Conservation (phyloP, 768 basidiomycete genomes). For the Suillus subluteus region DNA sequence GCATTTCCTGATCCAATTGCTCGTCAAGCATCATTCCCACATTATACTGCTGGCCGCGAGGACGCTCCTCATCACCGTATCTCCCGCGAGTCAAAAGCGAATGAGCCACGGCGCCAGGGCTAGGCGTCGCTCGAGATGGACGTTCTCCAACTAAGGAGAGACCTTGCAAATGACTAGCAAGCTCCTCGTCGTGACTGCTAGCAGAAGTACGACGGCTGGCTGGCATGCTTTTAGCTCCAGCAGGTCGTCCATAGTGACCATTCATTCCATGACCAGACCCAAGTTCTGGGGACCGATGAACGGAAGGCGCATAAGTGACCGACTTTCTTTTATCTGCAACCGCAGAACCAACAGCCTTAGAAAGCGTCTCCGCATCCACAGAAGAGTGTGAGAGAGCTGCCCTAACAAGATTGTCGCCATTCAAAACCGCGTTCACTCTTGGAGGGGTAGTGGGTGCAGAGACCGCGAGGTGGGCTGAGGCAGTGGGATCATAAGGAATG, state of each 20-base stretch:
- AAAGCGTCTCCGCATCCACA: conserved; percentile 65
- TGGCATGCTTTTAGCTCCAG: conserved; percentile 90
- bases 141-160: conserved; percentile 70
- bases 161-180: conserved; percentile 75
- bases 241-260: conserved; percentile 64
- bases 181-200: conserved; percentile 83
- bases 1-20: conserved; percentile 92
- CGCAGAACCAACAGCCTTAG: conserved; percentile 68
- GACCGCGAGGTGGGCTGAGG: conserved; percentile 71
- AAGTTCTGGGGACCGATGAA: conserved; percentile 74
- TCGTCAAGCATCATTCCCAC: conserved; percentile 92
- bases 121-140: conserved; percentile 58
- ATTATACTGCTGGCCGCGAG: conserved; percentile 67
- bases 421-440: conserved; percentile 72
- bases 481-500: conserved; percentile 67
- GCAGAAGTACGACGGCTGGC: conserved; percentile 89
- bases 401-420: conserved; percentile 54
- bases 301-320: conserved; percentile 80
- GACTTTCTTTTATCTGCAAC: conserved; percentile 83
- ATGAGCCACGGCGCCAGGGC: conserved; percentile 52
- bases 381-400: conserved; percentile 50
- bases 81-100: conserved; percentile 57
- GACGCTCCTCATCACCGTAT: conserved; percentile 61
- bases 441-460: conserved; percentile 90
- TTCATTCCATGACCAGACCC: conserved; percentile 46